A percentile compares a stretch with the other conserved stretches of the same genome.
These are phyloP conservation scores for Rhodotorula babjevae DNA, from an alignment of 768 basidiomycete genomes.

Conservation along the genomic window DNA sequence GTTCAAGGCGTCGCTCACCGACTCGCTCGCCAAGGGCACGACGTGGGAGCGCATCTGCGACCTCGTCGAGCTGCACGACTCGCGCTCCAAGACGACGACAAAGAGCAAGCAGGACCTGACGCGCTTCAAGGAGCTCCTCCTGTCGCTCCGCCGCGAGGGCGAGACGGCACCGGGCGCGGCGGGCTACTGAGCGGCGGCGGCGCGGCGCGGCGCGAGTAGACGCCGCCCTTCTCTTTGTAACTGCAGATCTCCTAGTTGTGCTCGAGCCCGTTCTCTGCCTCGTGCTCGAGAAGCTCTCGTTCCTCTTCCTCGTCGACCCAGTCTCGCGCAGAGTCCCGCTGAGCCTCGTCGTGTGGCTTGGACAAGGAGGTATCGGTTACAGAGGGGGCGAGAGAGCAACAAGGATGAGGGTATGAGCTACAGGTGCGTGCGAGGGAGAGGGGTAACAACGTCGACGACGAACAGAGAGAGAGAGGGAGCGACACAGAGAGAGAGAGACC, in stretches of 20 bases:
- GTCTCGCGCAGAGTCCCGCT: too few species aligned
- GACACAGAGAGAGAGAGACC: too few species aligned
- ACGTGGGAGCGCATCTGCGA: slow-evolving; percentile 94
- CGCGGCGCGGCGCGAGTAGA: too few species aligned
- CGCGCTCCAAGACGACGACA: slow-evolving; percentile 92
- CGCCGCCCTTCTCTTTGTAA: background rate
- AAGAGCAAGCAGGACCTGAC: slow-evolving; percentile 82
- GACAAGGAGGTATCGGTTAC: background rate
- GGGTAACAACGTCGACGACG: background rate
- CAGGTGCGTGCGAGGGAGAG: background rate
- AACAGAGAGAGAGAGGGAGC: background rate
- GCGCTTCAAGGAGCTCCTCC: slow-evolving; percentile 85
- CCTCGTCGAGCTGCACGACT: slow-evolving; percentile 82
- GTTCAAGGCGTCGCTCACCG: slow-evolving; percentile 67
- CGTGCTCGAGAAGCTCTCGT: too few species aligned
- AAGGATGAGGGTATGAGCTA: background rate
- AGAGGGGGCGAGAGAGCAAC: background rate
- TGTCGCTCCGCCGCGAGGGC: slow-evolving; percentile 84
- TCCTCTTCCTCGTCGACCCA: too few species aligned
- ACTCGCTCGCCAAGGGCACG: slow-evolving; percentile 76
- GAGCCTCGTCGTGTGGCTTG: too few species aligned
- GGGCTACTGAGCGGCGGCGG: slow-evolving; percentile 60
- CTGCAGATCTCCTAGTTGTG: background rate
- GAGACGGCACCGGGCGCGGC: slow-evolving; percentile 85
- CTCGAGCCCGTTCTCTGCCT: background rate